Base-by-base conservation (phyloP, 129 eudicot species). In the Mikania micrantha region DNA sequence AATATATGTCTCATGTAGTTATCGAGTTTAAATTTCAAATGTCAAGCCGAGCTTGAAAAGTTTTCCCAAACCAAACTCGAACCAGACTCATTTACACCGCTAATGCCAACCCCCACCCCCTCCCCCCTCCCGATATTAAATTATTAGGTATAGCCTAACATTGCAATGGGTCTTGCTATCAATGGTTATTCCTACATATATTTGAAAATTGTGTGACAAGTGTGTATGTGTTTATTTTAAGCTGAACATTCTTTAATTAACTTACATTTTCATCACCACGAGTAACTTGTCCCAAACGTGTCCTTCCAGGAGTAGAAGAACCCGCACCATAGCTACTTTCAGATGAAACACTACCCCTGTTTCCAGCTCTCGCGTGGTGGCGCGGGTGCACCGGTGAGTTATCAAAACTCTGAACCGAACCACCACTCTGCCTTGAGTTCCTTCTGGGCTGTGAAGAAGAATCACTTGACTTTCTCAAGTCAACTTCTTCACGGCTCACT, bases 251-350 rank as follows among this genome's bases (percentile, higher is more conserved):
- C 13, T 1, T 56, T 34, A 19, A 36, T 75, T 15, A 54, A 67
- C 75, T 83, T 91, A 91, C 97, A 2, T 79, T 80, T 63, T 85
- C 92, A 50, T 87, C 95, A 66, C 87, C 88, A 60, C 86, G 88
- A 38, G 83, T 61, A 61, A 79, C 85, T 25, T 88, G 81, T 81
- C 85, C 85, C 80, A 91, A 36, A 11, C 90, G 87, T 2, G 92
- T 80, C 70, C 93, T 83, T 72, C 86, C 95, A 64, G 97, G 95
- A 58, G 95, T 91, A 2, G 78, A 82, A 70, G 95, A 84, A 49
- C 85, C 78, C 70, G 81, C 50, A 50, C 85, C 85, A 56, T 87
- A 81, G 80, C 75, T 74, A 66, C 82, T 79, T 48, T 91, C 97
- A 16, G 82, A 74, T 3, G 91, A 64, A 61, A 80, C 85, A 66